Conservation (phyloP, 2,329 filamentous ascomycete species). For the Phyllosticta citriasiana region DNA sequence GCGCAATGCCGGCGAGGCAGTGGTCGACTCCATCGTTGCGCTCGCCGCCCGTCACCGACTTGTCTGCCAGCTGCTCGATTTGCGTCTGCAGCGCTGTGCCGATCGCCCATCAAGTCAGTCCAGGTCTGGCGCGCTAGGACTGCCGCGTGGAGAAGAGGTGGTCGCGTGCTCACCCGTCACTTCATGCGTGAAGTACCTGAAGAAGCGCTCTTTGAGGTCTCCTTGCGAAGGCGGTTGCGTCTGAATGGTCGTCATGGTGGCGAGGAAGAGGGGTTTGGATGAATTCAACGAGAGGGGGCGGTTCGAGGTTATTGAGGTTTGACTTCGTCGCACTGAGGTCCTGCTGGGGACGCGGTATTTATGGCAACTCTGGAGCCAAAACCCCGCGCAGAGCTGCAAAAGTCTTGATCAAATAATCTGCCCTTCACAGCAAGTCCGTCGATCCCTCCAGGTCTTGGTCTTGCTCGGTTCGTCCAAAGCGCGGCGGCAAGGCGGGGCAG, state of each 20-base stretch:
- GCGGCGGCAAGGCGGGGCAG: neutral
- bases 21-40: constrained; percentile 72
- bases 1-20: constrained; percentile 68
- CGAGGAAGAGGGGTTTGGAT: neutral
- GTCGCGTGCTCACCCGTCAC: constrained; percentile 47
- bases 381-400: neutral
- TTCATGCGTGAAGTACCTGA: constrained; percentile 70
- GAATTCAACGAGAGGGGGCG: neutral
- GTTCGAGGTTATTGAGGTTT: neutral
- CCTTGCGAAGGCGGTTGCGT: constrained; percentile 10
- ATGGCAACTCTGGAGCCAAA: neutral
- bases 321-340: neutral
- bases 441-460: neutral
- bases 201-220: constrained; percentile 65
- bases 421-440: neutral
- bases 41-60: constrained; percentile 58
- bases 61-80: constrained; percentile 57
- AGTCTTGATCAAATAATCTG: neutral
- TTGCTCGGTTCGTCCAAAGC: constrained; percentile 1
- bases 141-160: neutral
- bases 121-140: neutral
- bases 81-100: constrained; percentile 63
- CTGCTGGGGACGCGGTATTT: neutral
- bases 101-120: constrained; percentile 1
- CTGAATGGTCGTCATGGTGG: constrained; percentile 3